Percentiles rank a stretch among this genome's conserved stretches.
These are phyloP conservation scores for Rhynchosporium graminicola DNA, from an alignment of 2,329 filamentous ascomycete genomes.

Conservation along the genomic window DNA sequence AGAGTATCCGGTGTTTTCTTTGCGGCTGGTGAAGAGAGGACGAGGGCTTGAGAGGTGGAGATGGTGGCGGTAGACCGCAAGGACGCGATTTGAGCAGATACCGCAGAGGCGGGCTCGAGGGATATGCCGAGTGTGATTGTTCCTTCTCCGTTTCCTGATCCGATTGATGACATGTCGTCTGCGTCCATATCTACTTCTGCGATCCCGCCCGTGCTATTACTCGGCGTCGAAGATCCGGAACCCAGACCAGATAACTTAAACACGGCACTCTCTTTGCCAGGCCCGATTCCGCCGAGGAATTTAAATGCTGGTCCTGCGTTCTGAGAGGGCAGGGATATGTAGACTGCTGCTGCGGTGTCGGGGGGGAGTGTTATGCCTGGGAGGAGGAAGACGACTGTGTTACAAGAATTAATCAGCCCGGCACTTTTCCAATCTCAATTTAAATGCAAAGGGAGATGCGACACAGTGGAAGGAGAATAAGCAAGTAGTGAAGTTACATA, in stretches of 20 bases:
- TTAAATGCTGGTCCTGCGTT: constrained; percentile 56
- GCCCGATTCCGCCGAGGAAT: constrained; percentile 85
- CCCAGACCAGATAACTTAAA: constrained; percentile 66
- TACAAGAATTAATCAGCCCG: neutral
- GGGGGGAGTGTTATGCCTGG: constrained; percentile 71
- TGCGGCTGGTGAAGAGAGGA: constrained; percentile 17
- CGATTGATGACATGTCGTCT: constrained; percentile 30
- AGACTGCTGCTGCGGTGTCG: constrained; percentile 83
- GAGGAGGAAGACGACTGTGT: constrained; percentile 74
- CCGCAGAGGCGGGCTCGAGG: constrained; percentile 73
- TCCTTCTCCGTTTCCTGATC: constrained; percentile 13
- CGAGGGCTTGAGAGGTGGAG: constrained; percentile 21
- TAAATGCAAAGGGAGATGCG: neutral
- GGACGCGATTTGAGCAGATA: constrained; percentile 67
- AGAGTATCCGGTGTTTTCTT: constrained; percentile 57
- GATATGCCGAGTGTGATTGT: constrained; percentile 78
- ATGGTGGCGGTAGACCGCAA: constrained; percentile 48
- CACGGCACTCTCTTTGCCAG: constrained; percentile 88
- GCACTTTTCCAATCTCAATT: neutral
- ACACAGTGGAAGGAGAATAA: too few species aligned
- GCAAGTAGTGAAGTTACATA: neutral
- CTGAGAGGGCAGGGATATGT: constrained; percentile 65
- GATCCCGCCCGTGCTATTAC: constrained; percentile 42
- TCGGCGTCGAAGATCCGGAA: neutral
- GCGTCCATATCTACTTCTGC: constrained; percentile 40